Percentiles rank a stretch among this genome's conserved stretches.
phyloP scores from a whole-genome alignment of 345 rosid genomes.

The Erysimum cheiranthoides region DNA sequence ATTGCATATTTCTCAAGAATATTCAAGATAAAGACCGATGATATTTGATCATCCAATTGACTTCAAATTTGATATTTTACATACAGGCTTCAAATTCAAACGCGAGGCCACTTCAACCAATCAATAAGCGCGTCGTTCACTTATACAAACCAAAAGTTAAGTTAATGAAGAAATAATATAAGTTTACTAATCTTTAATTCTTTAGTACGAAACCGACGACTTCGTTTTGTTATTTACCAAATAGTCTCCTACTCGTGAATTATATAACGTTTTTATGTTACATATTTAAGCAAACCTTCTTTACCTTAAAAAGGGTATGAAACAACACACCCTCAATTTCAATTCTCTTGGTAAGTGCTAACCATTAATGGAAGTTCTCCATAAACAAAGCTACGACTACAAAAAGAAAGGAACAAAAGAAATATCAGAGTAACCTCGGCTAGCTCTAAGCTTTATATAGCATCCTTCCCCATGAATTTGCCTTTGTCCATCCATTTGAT shows the following conservation, averaged over 20 bases:
- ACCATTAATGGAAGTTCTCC: no score
- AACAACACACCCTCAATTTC: not conserved
- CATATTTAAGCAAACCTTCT: not conserved
- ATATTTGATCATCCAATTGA: not conserved
- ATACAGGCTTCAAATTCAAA: conserved; percentile 66
- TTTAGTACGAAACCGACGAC: not conserved
- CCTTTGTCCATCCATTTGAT: no score
- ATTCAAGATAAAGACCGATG: not conserved
- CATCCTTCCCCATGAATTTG: no score
- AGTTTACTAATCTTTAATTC: not conserved
- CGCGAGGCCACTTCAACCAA: conserved; percentile 65
- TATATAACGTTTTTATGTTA: not conserved
- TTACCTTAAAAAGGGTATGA: not conserved
- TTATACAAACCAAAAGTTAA: conserved; percentile 47
- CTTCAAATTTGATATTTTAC: conserved; percentile 26
- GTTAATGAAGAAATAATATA: conserved; percentile 5
- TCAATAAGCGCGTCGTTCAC: conserved; percentile 49
- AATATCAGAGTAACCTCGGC: no score
- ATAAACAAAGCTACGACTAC: no score
- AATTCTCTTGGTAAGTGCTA: not conserved
- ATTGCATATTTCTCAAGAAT: not conserved
- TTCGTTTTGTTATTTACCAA: not conserved
- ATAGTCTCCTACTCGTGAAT: not conserved
- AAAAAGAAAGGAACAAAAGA: no score
- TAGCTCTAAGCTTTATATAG: no score